Conservation (phyloP, 2,329 filamentous ascomycete species). For the Penicillium hesseltinei region DNA sequence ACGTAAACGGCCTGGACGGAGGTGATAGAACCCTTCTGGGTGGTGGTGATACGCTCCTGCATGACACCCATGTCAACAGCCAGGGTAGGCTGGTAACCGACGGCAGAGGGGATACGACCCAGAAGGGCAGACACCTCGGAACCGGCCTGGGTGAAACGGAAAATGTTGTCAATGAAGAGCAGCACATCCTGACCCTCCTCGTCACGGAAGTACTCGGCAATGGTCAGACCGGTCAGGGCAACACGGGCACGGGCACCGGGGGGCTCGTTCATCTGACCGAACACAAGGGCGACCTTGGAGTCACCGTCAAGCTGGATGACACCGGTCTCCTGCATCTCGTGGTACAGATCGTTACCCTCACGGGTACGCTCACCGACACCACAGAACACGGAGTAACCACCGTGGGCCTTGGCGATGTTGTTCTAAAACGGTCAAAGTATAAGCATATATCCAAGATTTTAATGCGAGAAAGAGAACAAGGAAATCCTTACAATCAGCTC, state of each 20-base stretch:
- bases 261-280: constrained; percentile 99
- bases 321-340: constrained; percentile 99
- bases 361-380: constrained; percentile 99
- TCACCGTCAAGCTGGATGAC: constrained; percentile 99
- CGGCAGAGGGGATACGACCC: constrained; percentile 99
- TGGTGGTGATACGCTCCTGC: constrained; percentile 99
- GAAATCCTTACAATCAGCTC: constrained; percentile 76
- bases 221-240: constrained; percentile 78
- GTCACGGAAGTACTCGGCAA: constrained; percentile 75
- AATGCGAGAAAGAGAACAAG: not conserved
- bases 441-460: not conserved
- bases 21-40: constrained; percentile 98
- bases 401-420: constrained; percentile 99
- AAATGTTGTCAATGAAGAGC: constrained; percentile 99
- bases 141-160: constrained; percentile 99
- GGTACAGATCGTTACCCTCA: constrained; percentile 99
- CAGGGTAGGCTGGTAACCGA: constrained; percentile 99
- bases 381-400: constrained; percentile 99
- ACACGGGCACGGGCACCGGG: constrained; percentile 99
- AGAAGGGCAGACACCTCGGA: constrained; percentile 99
- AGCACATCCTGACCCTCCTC: constrained; percentile 90
- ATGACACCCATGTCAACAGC: constrained; percentile 98
- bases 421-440: constrained; percentile 55
- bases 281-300: constrained; percentile 98
- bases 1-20: constrained; percentile 99